A percentile compares a stretch with the other conserved stretches of the same genome.
phyloP scores from a whole-genome alignment of 2,329 filamentous ascomycete species.

The Scedosporium apiospermum region DNA sequence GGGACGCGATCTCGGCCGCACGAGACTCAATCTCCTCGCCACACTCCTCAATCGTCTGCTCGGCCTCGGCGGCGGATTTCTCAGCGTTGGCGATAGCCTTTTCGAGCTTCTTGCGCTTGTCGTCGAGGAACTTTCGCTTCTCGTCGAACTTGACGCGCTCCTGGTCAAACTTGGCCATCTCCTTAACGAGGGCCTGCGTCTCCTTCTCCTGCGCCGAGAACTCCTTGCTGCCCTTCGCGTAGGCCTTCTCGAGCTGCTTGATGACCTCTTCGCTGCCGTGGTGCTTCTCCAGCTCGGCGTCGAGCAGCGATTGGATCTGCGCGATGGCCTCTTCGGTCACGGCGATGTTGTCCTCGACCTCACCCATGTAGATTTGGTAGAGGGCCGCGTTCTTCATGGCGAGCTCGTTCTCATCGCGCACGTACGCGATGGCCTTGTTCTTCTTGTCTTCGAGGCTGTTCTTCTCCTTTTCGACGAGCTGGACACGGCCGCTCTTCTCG shows the following conservation, averaged over 20 bases:
- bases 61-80: constrained; percentile 63
- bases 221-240: constrained; percentile 73
- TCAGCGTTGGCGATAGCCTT: constrained; percentile 75
- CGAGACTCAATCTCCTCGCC: constrained; percentile 69
- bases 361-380: constrained; percentile 83
- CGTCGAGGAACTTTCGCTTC: constrained; percentile 85
- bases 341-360: constrained; percentile 79
- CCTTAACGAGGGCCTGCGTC: constrained; percentile 68
- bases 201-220: constrained; percentile 76
- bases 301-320: constrained; percentile 82
- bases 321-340: constrained; percentile 83
- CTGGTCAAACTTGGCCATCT: constrained; percentile 89
- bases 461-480: constrained; percentile 97
- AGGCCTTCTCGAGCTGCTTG: constrained; percentile 77
- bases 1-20: constrained; percentile 59
- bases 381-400: constrained; percentile 80
- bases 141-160: constrained; percentile 96
- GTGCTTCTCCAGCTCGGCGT: constrained; percentile 84
- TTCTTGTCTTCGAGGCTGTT: constrained; percentile 91
- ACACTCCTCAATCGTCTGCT: constrained; percentile 69
- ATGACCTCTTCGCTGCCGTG: constrained; percentile 83
- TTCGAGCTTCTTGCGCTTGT: constrained; percentile 91
- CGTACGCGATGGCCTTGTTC: constrained; percentile 79
- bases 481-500: constrained; percentile 90
- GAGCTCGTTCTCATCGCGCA: constrained; percentile 89